Percentiles rank a stretch among this genome's conserved stretches.
These are phyloP conservation scores for Colletotrichum lentis DNA, from an alignment of 2,329 filamentous ascomycete genomes.

Conservation along the genomic window DNA sequence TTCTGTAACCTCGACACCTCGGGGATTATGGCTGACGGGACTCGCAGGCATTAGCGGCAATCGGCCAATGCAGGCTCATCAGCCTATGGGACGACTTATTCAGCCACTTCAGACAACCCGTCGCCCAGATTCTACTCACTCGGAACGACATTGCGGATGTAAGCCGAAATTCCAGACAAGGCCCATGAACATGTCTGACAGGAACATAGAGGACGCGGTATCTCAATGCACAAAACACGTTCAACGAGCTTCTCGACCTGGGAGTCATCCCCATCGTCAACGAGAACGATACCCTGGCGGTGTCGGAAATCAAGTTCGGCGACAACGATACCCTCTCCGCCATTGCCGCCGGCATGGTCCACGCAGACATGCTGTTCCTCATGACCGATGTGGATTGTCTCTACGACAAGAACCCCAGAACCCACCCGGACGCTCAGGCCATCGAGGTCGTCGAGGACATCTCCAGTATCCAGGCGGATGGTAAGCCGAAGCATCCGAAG, in stretches of 20 bases:
- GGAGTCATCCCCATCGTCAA: constrained; percentile 98
- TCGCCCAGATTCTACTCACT: constrained; percentile 93
- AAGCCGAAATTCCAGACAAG: constrained; percentile 46
- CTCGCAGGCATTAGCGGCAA: constrained; percentile 82
- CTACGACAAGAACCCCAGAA: constrained; percentile 94
- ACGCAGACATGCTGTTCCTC: constrained; percentile 94
- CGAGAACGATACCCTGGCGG: constrained; percentile 95
- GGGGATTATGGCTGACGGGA: constrained; percentile 12
- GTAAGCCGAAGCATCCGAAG: constrained; percentile 50
- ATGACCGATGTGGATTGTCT: constrained; percentile 99
- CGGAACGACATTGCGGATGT: constrained; percentile 96
- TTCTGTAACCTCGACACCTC: not conserved
- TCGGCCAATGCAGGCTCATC: constrained; percentile 94
- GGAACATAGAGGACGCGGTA: constrained; percentile 80
- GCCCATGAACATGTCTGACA: constrained; percentile 32
- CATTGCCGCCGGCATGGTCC: constrained; percentile 96
- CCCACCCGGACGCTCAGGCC: constrained; percentile 82
- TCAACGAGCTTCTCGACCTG: constrained; percentile 88
- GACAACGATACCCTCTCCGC: constrained; percentile 98
- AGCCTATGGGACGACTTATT: constrained; percentile 96
- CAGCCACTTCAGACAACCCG: constrained; percentile 83
- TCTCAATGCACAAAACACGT: constrained; percentile 94
- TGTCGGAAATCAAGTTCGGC: constrained; percentile 98
- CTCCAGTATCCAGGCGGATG: constrained; percentile 79
- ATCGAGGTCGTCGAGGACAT: constrained; percentile 96